Conservation (phyloP, 768 basidiomycete species). For the Leucogyrophana mollusca region DNA sequence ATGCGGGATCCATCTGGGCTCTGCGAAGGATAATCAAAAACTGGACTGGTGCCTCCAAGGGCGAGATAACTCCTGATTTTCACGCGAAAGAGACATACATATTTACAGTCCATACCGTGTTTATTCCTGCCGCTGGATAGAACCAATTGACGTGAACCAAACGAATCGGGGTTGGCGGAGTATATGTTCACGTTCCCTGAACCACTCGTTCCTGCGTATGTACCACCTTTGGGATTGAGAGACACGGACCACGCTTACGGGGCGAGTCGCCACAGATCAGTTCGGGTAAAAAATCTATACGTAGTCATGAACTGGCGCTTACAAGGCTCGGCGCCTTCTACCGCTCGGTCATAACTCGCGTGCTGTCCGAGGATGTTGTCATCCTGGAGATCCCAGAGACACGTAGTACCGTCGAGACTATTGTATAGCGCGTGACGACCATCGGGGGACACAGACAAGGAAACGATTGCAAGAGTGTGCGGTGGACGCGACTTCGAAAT, state of each 20-base stretch:
- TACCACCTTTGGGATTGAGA: conserved; percentile 69
- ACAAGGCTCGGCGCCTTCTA: conserved; percentile 67
- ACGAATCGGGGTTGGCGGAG: conserved; percentile 64
- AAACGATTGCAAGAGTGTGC: conserved; percentile 86
- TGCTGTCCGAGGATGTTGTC: conserved; percentile 61
- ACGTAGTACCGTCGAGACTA: conserved; percentile 81
- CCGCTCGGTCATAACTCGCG: conserved; percentile 68
- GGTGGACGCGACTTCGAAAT: conserved; percentile 56
- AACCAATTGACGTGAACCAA: conserved; percentile 60
- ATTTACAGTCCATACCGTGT: conserved; percentile 72
- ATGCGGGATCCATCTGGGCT: conserved; percentile 85
- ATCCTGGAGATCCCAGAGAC: conserved; percentile 66
- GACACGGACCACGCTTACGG: conserved; percentile 80
- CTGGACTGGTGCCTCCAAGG: too few species aligned
- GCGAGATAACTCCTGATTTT: neutral
- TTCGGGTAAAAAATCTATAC: neutral
- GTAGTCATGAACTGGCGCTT: conserved; percentile 27
- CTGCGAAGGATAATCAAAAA: conserved; percentile 36
- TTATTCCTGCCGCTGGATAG: conserved; percentile 69
- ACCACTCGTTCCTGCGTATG: conserved; percentile 72
- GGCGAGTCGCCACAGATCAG: neutral
- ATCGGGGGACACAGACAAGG: conserved; percentile 67
- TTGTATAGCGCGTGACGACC: conserved; percentile 74
- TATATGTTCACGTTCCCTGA: conserved; percentile 72
- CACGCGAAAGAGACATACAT: conserved; percentile 46